phyloP scores from a whole-genome alignment of 805 yeast genomes.

The Zygoascus bituminiphila region DNA sequence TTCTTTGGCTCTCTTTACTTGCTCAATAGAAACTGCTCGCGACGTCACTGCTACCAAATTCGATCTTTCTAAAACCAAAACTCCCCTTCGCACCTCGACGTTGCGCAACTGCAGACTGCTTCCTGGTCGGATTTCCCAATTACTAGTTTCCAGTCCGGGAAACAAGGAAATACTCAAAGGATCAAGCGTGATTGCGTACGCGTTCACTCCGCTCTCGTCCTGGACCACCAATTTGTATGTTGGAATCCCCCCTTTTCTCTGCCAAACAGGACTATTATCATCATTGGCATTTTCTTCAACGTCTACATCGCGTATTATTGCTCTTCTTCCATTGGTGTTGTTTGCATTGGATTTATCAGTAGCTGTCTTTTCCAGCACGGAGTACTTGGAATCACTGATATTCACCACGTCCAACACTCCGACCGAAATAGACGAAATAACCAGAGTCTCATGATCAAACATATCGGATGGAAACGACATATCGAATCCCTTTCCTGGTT shows the following conservation, averaged over 20 bases:
- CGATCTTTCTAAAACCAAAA: conserved; percentile 10
- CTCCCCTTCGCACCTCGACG: conserved; percentile 10
- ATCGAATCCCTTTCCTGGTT: too few relatives aligned
- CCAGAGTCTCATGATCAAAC: not conserved
- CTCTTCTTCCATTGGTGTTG: not conserved
- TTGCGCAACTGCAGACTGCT: conserved; percentile 7
- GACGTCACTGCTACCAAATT: not conserved
- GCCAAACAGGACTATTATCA: not conserved
- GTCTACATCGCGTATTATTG: conserved; percentile 2
- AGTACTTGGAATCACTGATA: conserved; percentile 24
- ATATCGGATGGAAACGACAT: not conserved
- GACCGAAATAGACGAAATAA: conserved; percentile 1
- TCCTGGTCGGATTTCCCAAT: conserved; percentile 8
- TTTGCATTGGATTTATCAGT: conserved; percentile 1
- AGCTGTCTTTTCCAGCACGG: conserved; percentile 20
- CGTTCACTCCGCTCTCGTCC: conserved; percentile 12
- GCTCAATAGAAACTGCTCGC: not conserved
- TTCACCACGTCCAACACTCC: conserved; percentile 18
- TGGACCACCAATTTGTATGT: conserved; percentile 14
- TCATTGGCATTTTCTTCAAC: not conserved
- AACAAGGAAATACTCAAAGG: conserved; percentile 1
- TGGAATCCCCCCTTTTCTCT: not conserved
- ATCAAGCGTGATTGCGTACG: conserved; percentile 9
- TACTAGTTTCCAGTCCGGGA: not conserved
- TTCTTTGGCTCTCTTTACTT: not conserved